Evolutionary conservation across 805 yeast species (phyloP), one percentile per base, ranked within the genome.

Genomic region (Priceomyces haplophilus): DNA sequence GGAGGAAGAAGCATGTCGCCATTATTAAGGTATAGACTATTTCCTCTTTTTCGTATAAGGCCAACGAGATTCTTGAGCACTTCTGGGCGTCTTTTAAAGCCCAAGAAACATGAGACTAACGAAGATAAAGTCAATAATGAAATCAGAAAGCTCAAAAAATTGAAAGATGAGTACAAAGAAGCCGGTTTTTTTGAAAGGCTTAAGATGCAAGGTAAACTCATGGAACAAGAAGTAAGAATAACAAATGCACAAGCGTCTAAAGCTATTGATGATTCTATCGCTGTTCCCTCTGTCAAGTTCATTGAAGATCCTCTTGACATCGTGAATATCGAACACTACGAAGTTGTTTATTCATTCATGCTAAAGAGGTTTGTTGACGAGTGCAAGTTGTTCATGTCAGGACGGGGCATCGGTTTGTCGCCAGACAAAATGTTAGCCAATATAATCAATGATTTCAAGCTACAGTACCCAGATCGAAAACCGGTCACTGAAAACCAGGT

Each of bases 401-500:
- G 34, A 5, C 41, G 45, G 8, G 36, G 41, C 13, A 41, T 38
- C 3, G 30, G 43, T 18, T 33, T 47, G 18, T 50, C 48, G 36
- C 62, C 63, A 4, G 54, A 56, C 29, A 42, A 40, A 3, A 44
- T 61, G 18, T 46, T 56, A 19, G 52, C 53, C n/a, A 53, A 54
- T 31, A 50, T 60, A 13, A 45, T 48, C 18, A 51, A 46, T 6
- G 51, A 45, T 18, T 63, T 62, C 43, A 45, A 49, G 16, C 38
- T 41, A 15, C 40, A 42, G n/a, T 47, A 60, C 44, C 57, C 60
- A 4, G 46, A 49, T 12, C 30, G 44, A 32, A 46, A 32, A 11
- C 58, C 65, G 3, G 34, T 62, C 24, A 46, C 63, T 3, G 51
- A 49, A 23, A 51, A 52, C 18, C 68, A 65, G 24, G 57, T 67